Conservation (phyloP, 1,139 yeast genomes). For the Yamadazyma friedrichii region DNA sequence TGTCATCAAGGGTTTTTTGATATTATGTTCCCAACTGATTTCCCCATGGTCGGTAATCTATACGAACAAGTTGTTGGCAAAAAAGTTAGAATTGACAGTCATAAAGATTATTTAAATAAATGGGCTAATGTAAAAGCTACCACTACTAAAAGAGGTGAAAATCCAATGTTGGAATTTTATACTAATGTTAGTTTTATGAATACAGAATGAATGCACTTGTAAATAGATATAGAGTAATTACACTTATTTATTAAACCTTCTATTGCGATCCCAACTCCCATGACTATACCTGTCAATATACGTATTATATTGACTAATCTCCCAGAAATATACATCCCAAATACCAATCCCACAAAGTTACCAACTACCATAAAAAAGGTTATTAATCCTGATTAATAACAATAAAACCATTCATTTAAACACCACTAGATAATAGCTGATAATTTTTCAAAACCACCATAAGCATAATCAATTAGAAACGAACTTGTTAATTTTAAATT, state of each 20-base stretch:
- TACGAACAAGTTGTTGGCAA: conserved; percentile 69
- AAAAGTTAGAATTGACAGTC: conserved; percentile 53
- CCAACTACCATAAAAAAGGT: neutral
- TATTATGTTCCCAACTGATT: conserved; percentile 85
- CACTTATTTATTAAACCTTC: neutral
- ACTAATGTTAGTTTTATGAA: conserved; percentile 74
- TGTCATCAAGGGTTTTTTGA: conserved; percentile 82
- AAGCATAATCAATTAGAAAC: conserved; percentile 22
- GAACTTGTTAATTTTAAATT: conserved; percentile 18
- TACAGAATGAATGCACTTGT: conserved; percentile 19
- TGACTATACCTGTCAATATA: neutral
- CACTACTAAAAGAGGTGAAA: conserved; percentile 73
- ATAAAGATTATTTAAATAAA: conserved; percentile 59
- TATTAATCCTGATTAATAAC: neutral
- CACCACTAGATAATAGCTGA: conserved; percentile 10
- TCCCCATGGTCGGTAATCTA: conserved; percentile 57
- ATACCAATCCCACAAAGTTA: too few relatives aligned
- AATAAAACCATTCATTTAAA: neutral
- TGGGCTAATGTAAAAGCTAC: conserved; percentile 77
- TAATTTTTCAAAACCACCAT: conserved; percentile 29
- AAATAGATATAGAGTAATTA: conserved; percentile 1
- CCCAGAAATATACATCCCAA: neutral
- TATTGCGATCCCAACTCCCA: neutral
- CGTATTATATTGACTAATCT: neutral
- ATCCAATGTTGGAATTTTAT: conserved; percentile 83